Percentiles rank a stretch among this genome's conserved stretches.
phyloP scores from a whole-genome alignment of 805 yeast species.

The Saccharomycopsis olivae region DNA sequence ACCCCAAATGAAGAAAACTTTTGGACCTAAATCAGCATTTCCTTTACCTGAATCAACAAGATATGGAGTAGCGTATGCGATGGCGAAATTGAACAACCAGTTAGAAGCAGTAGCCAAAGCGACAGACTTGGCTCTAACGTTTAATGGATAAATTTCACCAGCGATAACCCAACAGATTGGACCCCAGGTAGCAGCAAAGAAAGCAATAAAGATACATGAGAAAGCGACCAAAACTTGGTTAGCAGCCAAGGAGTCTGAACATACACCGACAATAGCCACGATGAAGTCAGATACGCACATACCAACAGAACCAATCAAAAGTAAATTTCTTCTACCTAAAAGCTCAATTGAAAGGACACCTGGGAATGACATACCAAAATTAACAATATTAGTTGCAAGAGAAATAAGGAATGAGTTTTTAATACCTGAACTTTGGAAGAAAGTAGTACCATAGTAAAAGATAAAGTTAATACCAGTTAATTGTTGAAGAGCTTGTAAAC shows the following conservation, averaged over 20 bases:
- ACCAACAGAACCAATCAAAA: conserved; percentile 51
- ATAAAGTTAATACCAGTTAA: conserved; percentile 64
- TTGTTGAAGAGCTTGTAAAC: conserved; percentile 48
- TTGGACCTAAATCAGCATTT: conserved; percentile 59
- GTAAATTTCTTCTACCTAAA: conserved; percentile 55
- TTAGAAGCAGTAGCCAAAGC: conserved; percentile 41
- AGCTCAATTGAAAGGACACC: conserved; percentile 45
- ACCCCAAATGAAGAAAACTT: conserved; percentile 49
- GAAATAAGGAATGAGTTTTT: conserved; percentile 36
- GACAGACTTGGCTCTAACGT: conserved; percentile 41
- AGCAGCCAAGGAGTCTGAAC: conserved; percentile 26
- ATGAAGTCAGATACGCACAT: conserved; percentile 56
- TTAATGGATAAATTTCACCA: conserved; percentile 43
- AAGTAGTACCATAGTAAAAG: conserved; percentile 59
- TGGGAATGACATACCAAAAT: conserved; percentile 40
- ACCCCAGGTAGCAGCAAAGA: conserved; percentile 70
- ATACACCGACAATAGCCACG: conserved; percentile 38
- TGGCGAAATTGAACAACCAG: conserved; percentile 31
- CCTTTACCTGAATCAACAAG: conserved; percentile 33
- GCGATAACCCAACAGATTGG: conserved; percentile 45
- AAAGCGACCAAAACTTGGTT: conserved; percentile 42
- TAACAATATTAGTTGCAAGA: conserved; percentile 35
- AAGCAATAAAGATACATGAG: conserved; percentile 52
- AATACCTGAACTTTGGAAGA: conserved; percentile 43
- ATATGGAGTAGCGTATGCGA: conserved; percentile 48